Evolutionary conservation across 345 rosid species (phyloP).

Genomic region (Viola odorata): DNA sequence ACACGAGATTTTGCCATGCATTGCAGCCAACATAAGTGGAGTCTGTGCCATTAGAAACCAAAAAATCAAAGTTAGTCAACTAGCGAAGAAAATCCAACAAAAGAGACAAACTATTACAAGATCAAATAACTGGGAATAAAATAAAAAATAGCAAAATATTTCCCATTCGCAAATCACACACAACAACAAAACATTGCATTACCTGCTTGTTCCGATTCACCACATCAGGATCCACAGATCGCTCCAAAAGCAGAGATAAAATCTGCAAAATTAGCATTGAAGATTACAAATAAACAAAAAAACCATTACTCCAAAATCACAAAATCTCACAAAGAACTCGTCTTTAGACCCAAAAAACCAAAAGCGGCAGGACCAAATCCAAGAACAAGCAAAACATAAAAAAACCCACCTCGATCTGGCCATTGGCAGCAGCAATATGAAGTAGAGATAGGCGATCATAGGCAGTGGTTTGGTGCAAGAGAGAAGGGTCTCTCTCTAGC

Average conservation of each 20-base stretch:
- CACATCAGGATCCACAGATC: constrained; percentile 69
- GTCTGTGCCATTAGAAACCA: constrained; percentile 43
- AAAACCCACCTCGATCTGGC: constrained; percentile 81
- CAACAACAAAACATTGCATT: constrained; percentile 1
- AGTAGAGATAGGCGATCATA: constrained; percentile 85
- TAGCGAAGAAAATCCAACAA: neutral
- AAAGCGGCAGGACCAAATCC: neutral
- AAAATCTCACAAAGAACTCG: neutral
- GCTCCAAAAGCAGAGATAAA: constrained; percentile 61
- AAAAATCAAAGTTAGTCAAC: constrained; percentile 7
- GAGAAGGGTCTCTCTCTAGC: constrained; percentile 50
- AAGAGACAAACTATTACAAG: neutral
- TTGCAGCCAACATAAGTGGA: constrained; percentile 97
- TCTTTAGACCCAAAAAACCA: neutral
- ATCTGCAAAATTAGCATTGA: constrained; percentile 45
- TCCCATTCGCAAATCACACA: neutral
- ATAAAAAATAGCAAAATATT: too few relatives aligned
- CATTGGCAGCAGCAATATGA: constrained; percentile 94
- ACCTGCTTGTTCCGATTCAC: constrained; percentile 96
- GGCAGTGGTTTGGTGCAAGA: constrained; percentile 46
- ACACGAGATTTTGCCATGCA: constrained; percentile 83
- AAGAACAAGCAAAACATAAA: constrained; percentile 3
- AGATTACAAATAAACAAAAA: constrained; percentile 1
- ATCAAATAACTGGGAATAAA: constrained; percentile 5
- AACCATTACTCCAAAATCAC: constrained; percentile 4